These are phyloP conservation scores for Alternaria ethzedia DNA, from an alignment of 2,329 filamentous ascomycete species.

Conservation along the genomic window DNA sequence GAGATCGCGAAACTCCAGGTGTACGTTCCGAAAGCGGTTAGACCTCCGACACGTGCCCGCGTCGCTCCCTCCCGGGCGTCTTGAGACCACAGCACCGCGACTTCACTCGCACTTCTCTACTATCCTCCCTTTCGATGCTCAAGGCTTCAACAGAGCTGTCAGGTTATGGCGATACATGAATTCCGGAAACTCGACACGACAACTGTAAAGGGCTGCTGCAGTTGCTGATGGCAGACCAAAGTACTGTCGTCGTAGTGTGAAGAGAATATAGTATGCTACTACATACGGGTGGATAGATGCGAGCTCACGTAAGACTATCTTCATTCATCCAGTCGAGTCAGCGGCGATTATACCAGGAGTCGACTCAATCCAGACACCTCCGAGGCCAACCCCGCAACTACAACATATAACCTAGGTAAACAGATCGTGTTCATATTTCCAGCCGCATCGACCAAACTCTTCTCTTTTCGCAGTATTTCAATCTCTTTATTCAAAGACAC, in stretches of 20 bases:
- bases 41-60: slow-evolving; percentile 23
- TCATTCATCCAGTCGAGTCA: slow-evolving; percentile 1
- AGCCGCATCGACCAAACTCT: neutral
- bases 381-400: slow-evolving; percentile 16
- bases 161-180: neutral
- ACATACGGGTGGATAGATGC: neutral
- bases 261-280: neutral
- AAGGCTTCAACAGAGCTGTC: neutral
- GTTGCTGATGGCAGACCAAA: neutral
- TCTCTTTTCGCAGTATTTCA: too few relatives aligned
- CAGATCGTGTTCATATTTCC: neutral
- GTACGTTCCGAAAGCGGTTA: slow-evolving; percentile 31
- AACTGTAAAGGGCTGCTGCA: neutral
- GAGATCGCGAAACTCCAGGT: slow-evolving; percentile 31
- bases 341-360: neutral
- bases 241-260: neutral
- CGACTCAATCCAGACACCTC: neutral
- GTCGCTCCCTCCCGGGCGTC: slow-evolving; percentile 10
- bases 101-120: neutral
- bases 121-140: neutral
- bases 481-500: too few relatives aligned
- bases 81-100: neutral
- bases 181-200: neutral
- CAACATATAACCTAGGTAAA: slow-evolving; percentile 23
- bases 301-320: neutral